These are phyloP conservation scores for Avena sativa DNA, from an alignment of 176 grass and related monocot genomes.

Conservation along the genomic window DNA sequence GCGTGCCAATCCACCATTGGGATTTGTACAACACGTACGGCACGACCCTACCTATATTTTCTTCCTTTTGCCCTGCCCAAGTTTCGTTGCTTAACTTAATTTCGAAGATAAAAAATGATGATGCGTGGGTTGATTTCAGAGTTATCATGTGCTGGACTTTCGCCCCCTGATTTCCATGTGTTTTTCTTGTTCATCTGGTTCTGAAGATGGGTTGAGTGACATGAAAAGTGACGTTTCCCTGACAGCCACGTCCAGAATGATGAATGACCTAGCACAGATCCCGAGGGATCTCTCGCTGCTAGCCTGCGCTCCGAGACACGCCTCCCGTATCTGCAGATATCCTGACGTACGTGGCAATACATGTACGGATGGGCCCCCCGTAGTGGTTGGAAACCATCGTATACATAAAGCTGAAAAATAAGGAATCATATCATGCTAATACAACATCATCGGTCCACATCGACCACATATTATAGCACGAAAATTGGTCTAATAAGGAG, in stretches of 20 bases:
- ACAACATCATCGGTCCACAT: slow-evolving; percentile 32
- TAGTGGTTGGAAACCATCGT: background rate
- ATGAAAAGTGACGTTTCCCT: background rate
- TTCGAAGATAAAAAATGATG: background rate
- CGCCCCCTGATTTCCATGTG: background rate
- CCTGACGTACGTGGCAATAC: background rate
- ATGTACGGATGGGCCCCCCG: background rate
- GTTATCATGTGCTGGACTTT: too few relatives aligned
- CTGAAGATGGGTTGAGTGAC: background rate
- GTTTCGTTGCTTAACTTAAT: background rate
- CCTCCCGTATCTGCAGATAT: background rate
- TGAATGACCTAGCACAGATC: background rate
- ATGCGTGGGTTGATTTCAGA: background rate
- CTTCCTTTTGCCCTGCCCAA: too few relatives aligned
- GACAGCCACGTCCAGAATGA: background rate
- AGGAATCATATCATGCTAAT: too few relatives aligned
- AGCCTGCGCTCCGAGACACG: background rate
- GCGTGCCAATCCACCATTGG: background rate
- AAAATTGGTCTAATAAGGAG: background rate
- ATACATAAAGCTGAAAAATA: background rate
- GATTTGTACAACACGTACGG: background rate
- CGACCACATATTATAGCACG: background rate
- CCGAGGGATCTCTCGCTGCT: too few relatives aligned
- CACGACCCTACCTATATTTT: background rate
- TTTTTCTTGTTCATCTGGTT: background rate